Percentiles rank a stretch among this genome's conserved stretches.
These are phyloP conservation scores for Pharnaceum exiguum DNA, from an alignment of 148 eudicot species.

Conservation along the genomic window DNA sequence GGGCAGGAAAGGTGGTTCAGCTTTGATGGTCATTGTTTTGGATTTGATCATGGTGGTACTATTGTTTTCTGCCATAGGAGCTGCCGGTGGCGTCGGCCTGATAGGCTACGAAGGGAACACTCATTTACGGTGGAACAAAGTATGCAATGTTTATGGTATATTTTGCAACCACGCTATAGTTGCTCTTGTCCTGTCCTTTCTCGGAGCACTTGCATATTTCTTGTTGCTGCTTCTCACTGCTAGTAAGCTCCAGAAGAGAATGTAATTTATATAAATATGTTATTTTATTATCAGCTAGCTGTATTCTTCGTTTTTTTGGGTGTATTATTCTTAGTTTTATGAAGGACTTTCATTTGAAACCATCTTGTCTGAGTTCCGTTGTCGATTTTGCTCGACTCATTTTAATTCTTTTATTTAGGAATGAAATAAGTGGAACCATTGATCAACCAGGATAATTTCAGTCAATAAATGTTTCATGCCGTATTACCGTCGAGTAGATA, in stretches of 20 bases:
- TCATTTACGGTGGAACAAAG: constrained; percentile 65
- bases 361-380: no score
- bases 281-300: no score
- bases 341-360: no score
- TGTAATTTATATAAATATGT: background rate
- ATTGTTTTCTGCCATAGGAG: constrained; percentile 51
- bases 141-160: constrained; percentile 44
- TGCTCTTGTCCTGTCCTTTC: constrained; percentile 30
- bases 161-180: constrained; percentile 43
- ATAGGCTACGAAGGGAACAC: constrained; percentile 58
- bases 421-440: no score
- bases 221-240: constrained; percentile 33
- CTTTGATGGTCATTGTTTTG: constrained; percentile 15
- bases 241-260: constrained; percentile 31
- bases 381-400: no score
- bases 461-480: no score
- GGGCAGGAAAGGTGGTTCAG: constrained; percentile 11
- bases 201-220: constrained; percentile 27
- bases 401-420: no score
- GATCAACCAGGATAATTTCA: no score
- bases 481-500: no score
- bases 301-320: no score
- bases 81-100: constrained; percentile 43
- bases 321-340: no score
- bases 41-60: constrained; percentile 60